Evolutionary conservation across 2,329 filamentous ascomycete species (phyloP), one percentile per base, ranked within the genome.

Genomic region (Fusarium sp.): DNA sequence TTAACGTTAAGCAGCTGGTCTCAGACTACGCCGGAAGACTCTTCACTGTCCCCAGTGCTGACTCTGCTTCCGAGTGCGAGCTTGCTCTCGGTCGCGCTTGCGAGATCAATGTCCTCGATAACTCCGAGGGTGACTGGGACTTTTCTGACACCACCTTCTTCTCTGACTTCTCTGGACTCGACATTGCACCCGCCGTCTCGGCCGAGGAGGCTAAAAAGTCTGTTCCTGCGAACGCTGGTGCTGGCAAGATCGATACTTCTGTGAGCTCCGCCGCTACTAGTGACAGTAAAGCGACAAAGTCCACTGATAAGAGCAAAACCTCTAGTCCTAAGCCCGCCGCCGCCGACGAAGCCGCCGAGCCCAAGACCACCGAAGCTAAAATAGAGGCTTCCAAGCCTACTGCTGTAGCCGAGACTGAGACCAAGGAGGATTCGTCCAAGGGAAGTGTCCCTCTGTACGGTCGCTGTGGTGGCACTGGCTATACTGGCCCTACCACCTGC

Each of bases 81-180:
- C 49, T 52, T 52, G 49, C 34, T 9, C 40, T 52, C 28, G 49
- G 49, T 8, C 50, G 50, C 13, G 15, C 50, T 34, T 53, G 50
- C 14, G 38, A 53, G 19, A 9, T 53, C 15, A 53, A 43, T 15
- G n/a, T 33, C 17, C 38, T 53, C 11, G 26, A 43, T 31, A 38
- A 28, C 7, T 53, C 50, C 5, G 8, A 53, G 15, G 38, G 26
- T 5, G 26, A 56, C 44, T 61, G 45, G 26, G 43, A 61, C 31
- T 61, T 43, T 13, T 43, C 38, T 6, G 57, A 61, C 10, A 61
- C 52, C 21, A 57, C 57, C 7, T 61, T 61, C 52, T 57, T 61
- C 36, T 61, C 57, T 17, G 52, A 61, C 26, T 61, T 49, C 13
- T 61, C 52, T 5, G 43, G 44, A 6, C 14, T 57, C 2, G 44